A percentile compares a stretch with the other conserved stretches of the same genome.
Conservation (phyloP, 2,329 filamentous ascomycete species). For the Epichloe glyceriae region DNA sequence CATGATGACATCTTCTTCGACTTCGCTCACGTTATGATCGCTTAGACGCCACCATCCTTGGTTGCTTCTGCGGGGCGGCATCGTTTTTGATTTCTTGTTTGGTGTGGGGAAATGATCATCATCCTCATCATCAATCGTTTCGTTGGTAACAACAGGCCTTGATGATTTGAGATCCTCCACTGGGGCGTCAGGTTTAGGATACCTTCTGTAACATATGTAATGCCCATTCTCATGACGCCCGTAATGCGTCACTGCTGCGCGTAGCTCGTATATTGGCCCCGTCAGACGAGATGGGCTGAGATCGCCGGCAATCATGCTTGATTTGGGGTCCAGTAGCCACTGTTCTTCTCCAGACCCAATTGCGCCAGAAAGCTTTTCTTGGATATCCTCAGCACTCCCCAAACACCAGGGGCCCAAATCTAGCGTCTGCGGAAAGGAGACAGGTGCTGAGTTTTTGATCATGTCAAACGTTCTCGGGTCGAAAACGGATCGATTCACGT, state of each 20-base stretch:
- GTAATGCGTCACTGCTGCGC: constrained; percentile 77
- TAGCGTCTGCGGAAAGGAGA: constrained; percentile 61
- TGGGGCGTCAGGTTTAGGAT: constrained; percentile 26
- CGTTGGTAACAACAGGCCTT: not conserved
- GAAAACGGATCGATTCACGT: constrained; percentile 86
- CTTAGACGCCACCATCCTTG: constrained; percentile 82
- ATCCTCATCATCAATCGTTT: constrained; percentile 3
- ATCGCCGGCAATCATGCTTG: constrained; percentile 59
- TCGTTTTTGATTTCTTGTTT: not conserved
- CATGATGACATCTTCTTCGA: constrained; percentile 61
- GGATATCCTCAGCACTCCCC: constrained; percentile 35
- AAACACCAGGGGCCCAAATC: constrained; percentile 80
- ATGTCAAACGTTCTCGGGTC: constrained; percentile 68
- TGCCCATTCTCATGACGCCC: constrained; percentile 91
- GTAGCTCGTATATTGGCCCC: constrained; percentile 59
- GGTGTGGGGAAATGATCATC: constrained; percentile 7
- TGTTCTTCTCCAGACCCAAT: constrained; percentile 35
- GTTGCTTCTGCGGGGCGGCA: constrained; percentile 9
- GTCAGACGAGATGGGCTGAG: constrained; percentile 34
- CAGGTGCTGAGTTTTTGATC: constrained; percentile 70
- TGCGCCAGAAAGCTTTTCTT: constrained; percentile 8
- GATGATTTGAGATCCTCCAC: not conserved
- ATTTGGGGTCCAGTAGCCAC: constrained; percentile 56
- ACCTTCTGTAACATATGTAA: constrained; percentile 80
- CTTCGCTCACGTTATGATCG: constrained; percentile 68